Base-by-base conservation (phyloP, 176 grass and related monocot genomes). In the Dendrocalamus sinicus region DNA sequence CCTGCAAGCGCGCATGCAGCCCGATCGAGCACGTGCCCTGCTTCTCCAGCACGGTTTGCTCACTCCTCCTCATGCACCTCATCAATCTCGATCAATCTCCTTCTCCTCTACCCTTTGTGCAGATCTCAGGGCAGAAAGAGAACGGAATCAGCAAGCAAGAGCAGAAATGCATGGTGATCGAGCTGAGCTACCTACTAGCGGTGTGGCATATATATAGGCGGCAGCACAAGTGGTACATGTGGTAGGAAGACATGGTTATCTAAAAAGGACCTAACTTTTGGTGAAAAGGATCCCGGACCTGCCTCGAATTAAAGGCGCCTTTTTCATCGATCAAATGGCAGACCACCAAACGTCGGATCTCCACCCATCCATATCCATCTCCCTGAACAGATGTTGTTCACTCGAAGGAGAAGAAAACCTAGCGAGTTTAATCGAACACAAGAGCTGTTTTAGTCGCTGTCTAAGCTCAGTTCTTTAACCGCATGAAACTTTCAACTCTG, bases 21-120 rank as follows among this genome's bases (percentile, higher is more conserved):
- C 23, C 41, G 8, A 15, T 58, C 41, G 82, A 92, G 83, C 90
- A 89, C 90, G 90, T 89, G 90, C 83, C 90, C 90, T 92, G 83
- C 90, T 92, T 92, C 90, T 92, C 90, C 90, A 89, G 86, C 90
- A 92, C 45, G 73, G 83, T 86, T 78, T 89, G 16, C 90, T 89
- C 86, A 54, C 77, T 82, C 90, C 90, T 78, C 35, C 66, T 78
- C 40, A 3, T 35, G 23, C 7, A 5, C 52, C 26, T 9, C 14
- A 6, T 58, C 74, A 40, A 43, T 15, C 9, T 61, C 26, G 12
- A 65, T 65, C 30, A 9, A 64, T 23, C 9, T 37, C 54, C 40
- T 8, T 23, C 9, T 37, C 54, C 40, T 8, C 24, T 15, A 10
- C 19, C 19, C 24, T 72, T 24, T n/a, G 1, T 8, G 62, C 62